phyloP scores from a whole-genome alignment of 257 asterid genomes.

The Solanum tarapatanum region DNA sequence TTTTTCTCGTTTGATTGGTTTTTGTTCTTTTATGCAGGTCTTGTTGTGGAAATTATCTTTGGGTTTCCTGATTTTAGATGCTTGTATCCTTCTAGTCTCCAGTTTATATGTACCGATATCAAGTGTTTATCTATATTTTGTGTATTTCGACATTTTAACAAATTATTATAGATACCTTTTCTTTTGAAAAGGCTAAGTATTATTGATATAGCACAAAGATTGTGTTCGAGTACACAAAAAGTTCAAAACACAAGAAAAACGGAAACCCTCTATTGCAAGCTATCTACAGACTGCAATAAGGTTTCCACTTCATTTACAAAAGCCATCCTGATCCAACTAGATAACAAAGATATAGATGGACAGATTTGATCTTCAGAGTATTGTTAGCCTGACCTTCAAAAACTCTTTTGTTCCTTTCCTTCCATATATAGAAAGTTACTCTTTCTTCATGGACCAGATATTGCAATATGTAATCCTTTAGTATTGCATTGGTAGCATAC shows the following conservation, averaged over 20 bases:
- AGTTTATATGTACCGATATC: neutral
- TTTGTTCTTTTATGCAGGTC: constrained; percentile 31
- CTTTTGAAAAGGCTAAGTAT: neutral
- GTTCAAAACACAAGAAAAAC: neutral
- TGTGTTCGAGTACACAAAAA: neutral
- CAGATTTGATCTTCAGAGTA: neutral
- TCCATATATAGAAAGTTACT: neutral
- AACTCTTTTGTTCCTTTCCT: neutral
- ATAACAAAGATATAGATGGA: neutral
- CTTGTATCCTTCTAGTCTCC: constrained; percentile 51
- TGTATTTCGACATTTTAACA: neutral
- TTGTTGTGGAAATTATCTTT: constrained; percentile 43
- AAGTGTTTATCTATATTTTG: neutral
- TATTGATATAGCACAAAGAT: neutral
- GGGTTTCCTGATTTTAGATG: constrained; percentile 45
- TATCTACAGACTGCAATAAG: neutral
- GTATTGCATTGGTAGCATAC: neutral
- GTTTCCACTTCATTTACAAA: neutral
- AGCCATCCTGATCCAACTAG: neutral
- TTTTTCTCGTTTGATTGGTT: neutral
- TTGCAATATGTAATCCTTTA: neutral
- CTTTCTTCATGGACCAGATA: neutral
- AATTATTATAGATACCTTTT: neutral
- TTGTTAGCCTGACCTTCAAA: neutral
- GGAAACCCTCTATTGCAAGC: neutral